Conservation (phyloP, 768 basidiomycete species). For the Piloderma croceum region DNA sequence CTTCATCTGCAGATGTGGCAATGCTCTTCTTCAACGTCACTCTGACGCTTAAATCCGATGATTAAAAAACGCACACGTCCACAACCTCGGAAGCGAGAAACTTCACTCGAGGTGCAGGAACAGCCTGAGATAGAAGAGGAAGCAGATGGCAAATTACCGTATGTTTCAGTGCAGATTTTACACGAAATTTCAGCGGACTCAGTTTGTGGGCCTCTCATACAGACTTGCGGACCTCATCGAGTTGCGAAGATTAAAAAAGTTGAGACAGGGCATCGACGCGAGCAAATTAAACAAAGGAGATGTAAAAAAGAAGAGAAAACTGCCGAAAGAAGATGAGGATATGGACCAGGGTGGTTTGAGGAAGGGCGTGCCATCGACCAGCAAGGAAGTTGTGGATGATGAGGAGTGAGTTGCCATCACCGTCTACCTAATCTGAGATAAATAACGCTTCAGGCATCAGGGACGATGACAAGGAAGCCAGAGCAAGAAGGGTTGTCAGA, state of each 20-base stretch:
- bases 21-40: constrained; percentile 7
- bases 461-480: constrained; percentile 61
- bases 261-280: constrained; percentile 79
- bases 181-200: neutral
- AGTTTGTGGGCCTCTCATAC: constrained; percentile 6
- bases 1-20: too few relatives aligned
- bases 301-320: constrained; percentile 62
- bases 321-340: constrained; percentile 43
- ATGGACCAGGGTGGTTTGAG: constrained; percentile 49
- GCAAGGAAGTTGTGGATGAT: constrained; percentile 37
- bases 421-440: constrained; percentile 1
- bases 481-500: constrained; percentile 68
- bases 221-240: constrained; percentile 84
- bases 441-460: constrained; percentile 34
- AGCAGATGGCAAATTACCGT: constrained; percentile 44
- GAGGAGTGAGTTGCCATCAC: constrained; percentile 47
- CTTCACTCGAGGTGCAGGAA: constrained; percentile 36
- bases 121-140: too few relatives aligned
- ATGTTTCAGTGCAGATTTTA: constrained; percentile 20
- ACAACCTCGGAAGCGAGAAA: constrained; percentile 50
- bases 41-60: too few relatives aligned
- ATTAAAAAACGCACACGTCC: constrained; percentile 76
- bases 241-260: constrained; percentile 67
- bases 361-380: constrained; percentile 34
- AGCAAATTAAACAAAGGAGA: constrained; percentile 84